These are phyloP conservation scores for Ligustrum vulgare DNA, from an alignment of 257 asterid species.

Conservation along the genomic window DNA sequence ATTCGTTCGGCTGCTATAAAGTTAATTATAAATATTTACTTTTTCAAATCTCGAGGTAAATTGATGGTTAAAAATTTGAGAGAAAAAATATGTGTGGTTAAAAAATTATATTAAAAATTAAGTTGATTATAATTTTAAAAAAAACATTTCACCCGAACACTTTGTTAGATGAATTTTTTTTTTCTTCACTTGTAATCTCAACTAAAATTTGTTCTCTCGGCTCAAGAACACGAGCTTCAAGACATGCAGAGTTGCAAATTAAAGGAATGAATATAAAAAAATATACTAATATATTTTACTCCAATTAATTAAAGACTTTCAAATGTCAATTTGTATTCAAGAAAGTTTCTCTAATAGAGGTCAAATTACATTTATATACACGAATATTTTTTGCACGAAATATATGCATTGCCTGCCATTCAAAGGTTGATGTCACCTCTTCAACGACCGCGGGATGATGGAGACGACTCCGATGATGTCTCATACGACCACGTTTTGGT, in stretches of 20 bases:
- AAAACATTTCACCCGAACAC: no score
- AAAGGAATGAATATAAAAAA: not conserved
- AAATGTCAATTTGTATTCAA: not conserved
- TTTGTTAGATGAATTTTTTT: no score
- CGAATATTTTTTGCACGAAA: not conserved
- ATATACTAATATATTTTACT: not conserved
- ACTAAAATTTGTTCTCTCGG: not conserved
- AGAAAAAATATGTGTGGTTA: no score
- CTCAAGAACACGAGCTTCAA: not conserved
- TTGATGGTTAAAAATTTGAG: no score
- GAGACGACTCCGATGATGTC: constrained; percentile 21
- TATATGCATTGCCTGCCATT: constrained; percentile 3
- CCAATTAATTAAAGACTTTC: not conserved
- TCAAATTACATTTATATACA: not conserved
- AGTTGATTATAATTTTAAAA: no score
- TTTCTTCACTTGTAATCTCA: not conserved
- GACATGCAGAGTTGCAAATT: not conserved
- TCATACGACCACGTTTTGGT: constrained; percentile 26
- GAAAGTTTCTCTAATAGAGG: not conserved
- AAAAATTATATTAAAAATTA: no score
- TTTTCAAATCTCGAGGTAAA: no score
- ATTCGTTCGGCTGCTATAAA: no score
- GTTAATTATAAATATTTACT: no score
- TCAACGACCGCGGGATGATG: constrained; percentile 35
- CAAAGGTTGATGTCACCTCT: not conserved